Evolutionary conservation across 345 rosid genomes (phyloP).

Genomic region (Erucastrum elatum): DNA sequence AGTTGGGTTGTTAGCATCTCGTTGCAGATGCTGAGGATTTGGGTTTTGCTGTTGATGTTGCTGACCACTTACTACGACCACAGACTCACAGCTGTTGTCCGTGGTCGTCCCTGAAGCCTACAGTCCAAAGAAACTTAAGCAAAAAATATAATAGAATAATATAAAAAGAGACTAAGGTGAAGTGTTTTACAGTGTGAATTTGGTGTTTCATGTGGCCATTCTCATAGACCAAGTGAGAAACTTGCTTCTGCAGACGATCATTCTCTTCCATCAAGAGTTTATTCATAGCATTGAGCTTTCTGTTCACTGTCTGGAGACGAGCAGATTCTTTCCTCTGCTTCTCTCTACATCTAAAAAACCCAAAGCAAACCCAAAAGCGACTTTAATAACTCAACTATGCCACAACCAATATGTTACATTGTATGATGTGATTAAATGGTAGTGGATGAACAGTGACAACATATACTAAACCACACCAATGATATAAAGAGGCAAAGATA

Average conservation of each 20-base stretch:
- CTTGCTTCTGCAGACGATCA: constrained; percentile 97
- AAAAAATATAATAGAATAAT: background rate
- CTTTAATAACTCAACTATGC: background rate
- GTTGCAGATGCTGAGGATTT: constrained; percentile 83
- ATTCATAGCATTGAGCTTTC: constrained; percentile 90
- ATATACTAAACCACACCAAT: constrained; percentile 11
- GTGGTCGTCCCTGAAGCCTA: constrained; percentile 95
- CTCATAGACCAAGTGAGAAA: constrained; percentile 88
- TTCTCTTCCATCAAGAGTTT: constrained; percentile 98
- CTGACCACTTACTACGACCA: constrained; percentile 96
- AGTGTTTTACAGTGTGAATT: constrained; percentile 41
- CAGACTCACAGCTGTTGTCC: constrained; percentile 99
- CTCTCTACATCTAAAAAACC: constrained; percentile 70
- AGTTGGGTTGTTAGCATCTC: constrained; percentile 98
- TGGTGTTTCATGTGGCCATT: constrained; percentile 89
- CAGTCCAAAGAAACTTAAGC: background rate
- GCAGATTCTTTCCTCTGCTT: constrained; percentile 97
- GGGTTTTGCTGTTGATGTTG: constrained; percentile 98
- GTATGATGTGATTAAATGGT: background rate
- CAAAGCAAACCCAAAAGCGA: background rate
- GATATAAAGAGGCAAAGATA: constrained; percentile 23
- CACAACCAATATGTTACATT: background rate
- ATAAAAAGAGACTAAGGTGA: background rate
- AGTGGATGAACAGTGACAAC: constrained; percentile 25
- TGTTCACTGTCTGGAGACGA: constrained; percentile 85